Conservation (phyloP, 108 stramenopile species). For the Aurantiochytrium sp. region DNA sequence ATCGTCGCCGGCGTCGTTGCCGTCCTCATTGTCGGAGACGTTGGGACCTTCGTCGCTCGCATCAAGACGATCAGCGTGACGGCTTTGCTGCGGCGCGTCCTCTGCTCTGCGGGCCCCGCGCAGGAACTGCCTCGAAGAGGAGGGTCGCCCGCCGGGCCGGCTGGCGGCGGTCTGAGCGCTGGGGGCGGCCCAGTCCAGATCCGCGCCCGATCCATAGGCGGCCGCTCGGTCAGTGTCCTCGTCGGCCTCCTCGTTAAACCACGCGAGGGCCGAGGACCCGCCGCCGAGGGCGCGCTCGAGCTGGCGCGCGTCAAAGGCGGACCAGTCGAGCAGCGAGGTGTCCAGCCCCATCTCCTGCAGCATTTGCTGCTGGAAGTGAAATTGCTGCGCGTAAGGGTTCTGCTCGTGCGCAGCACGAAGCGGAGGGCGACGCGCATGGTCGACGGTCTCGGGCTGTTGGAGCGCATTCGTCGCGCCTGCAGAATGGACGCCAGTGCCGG, state of each 20-base stretch:
- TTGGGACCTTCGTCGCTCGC: too few relatives aligned
- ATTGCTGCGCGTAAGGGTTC: not conserved
- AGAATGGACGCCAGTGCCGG: not conserved
- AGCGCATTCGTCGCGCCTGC: not conserved
- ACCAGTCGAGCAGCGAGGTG: not conserved
- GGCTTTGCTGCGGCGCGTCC: too few relatives aligned
- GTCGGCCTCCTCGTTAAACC: not conserved
- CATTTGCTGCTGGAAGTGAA: conserved; percentile 13
- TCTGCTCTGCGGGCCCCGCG: too few relatives aligned
- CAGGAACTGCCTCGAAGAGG: too few relatives aligned
- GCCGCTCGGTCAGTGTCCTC: too few relatives aligned
- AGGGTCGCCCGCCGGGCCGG: too few relatives aligned
- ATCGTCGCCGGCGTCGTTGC: not conserved
- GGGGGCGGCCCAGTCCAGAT: too few relatives aligned
- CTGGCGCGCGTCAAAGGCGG: not conserved
- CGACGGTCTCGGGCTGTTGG: not conserved
- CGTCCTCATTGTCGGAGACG: too few relatives aligned
- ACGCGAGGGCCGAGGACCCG: not conserved
- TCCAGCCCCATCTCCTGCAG: not conserved
- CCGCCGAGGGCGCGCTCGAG: not conserved
- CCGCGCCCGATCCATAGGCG: too few relatives aligned
- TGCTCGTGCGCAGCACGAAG: not conserved
- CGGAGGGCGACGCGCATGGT: not conserved
- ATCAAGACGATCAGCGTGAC: too few relatives aligned
- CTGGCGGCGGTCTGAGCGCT: too few relatives aligned